Base-by-base conservation (phyloP, 352 stramenopile genomes). In the Pythium dissimile region DNA sequence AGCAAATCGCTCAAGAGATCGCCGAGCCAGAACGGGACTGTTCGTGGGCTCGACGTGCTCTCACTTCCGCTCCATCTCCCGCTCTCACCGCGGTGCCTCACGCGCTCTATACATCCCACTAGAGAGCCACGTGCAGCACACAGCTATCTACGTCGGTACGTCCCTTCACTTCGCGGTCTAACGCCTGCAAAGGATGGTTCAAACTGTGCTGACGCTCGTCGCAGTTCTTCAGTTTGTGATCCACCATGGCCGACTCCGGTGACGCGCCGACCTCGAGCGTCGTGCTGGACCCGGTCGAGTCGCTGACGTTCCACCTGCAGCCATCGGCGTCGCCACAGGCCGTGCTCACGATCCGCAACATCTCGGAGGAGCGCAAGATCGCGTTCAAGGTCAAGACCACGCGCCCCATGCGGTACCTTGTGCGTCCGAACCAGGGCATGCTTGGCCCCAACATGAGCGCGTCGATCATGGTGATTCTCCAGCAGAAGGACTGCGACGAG, bases 331-430 rank as follows among this genome's bases (percentile, higher is more conserved):
- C 85, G 13, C 83, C 85, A 13, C 85, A 95, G 65, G 81, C 83
- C 21, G 77, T 90, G 55, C 56, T 95, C 51, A 90, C 76, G 48
- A 93, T 95, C 63, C 79, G 81, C 54, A 95, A 95, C 61, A 78
- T 86, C 52, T 87, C 83, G 57, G 77, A 87, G 45, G 62, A 72
- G 41, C 83, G 83, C 34, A 90, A 92, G 64, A 86, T 95, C 62
- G 85, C 85, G 56, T 95, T 95, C 61, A 95, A 95, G 55, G 85
- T 95, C 26, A 95, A 95, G 73, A 95, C 85, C 34, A 95, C 85
- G 59, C 84, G 86, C 21, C 86, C 86, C 24, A 58, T 93, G 67
- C 82, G 86, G n/a, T 95, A 95, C 65, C 64, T 95, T n/a, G 86
- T 95, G 72, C 86, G 86, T 5, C 86, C 86, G 34, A 95, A 95